phyloP scores from a whole-genome alignment of 176 grass and related monocot species.

The Hordeum vulgare region DNA sequence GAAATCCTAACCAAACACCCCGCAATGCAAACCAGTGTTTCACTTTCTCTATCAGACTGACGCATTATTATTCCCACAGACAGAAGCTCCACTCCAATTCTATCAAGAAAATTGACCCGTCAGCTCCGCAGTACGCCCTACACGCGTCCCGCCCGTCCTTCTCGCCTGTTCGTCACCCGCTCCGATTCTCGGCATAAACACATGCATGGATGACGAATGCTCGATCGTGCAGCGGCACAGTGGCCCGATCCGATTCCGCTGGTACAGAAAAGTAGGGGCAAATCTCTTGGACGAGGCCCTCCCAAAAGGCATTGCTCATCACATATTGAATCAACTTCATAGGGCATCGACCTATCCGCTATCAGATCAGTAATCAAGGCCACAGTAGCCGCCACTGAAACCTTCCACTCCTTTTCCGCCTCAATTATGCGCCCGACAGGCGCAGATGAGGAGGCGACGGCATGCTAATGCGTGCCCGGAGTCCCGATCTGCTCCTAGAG shows the following conservation, averaged over 20 bases:
- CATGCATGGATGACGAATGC: not conserved
- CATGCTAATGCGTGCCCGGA: conserved; percentile 1
- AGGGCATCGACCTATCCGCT: not conserved
- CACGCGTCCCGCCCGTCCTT: not conserved
- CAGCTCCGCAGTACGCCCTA: not conserved
- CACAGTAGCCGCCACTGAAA: conserved; percentile 21
- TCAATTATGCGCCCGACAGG: conserved; percentile 44
- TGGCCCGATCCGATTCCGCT: conserved; percentile 9
- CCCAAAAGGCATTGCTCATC: not conserved
- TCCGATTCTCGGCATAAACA: not conserved
- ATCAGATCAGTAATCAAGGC: not conserved
- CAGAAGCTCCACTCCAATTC: not conserved
- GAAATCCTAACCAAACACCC: no score
- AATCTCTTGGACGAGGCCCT: not conserved
- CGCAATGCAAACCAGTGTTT: not conserved
- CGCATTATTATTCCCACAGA: no score
- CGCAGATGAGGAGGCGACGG: not conserved
- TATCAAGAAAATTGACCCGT: not conserved
- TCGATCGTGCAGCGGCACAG: not conserved
- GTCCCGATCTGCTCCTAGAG: not conserved
- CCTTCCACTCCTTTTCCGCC: not conserved
- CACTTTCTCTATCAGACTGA: not conserved
- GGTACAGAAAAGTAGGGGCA: conserved; percentile 21
- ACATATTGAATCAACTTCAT: no score
- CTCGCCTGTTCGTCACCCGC: not conserved